Conservation (phyloP, 2,329 filamentous ascomycete genomes). For the Epichloe gansuensis region DNA sequence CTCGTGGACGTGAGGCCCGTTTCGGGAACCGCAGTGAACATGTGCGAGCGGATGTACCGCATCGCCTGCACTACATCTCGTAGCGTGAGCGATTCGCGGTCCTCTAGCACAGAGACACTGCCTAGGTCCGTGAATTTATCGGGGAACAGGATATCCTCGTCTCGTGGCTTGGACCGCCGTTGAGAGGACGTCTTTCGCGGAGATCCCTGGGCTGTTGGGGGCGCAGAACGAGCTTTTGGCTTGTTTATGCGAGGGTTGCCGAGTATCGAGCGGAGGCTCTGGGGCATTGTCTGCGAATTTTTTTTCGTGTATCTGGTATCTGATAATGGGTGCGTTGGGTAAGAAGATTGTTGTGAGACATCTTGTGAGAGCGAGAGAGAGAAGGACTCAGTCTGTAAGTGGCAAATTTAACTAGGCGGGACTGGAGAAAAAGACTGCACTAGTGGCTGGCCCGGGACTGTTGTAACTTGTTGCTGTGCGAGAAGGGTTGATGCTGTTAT, state of each 20-base stretch:
- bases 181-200: conserved; percentile 12
- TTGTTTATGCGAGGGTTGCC: conserved; percentile 25
- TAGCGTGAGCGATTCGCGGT: conserved; percentile 36
- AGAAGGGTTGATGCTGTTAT: no score
- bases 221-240: conserved; percentile 8
- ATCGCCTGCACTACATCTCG: conserved; percentile 54
- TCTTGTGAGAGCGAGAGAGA: no score
- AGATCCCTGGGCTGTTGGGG: conserved; percentile 4
- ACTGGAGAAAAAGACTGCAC: no score
- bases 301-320: not conserved
- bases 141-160: conserved; percentile 20
- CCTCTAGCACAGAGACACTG: conserved; percentile 39
- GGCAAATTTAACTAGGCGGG: no score
- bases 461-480: no score
- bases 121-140: conserved; percentile 47
- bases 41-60: conserved; percentile 43
- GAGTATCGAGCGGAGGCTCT: conserved; percentile 25
- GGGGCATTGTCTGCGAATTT: conserved; percentile 13
- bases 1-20: conserved; percentile 51
- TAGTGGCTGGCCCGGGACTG: no score
- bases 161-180: conserved; percentile 10
- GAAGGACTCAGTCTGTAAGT: no score
- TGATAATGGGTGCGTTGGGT: no score
- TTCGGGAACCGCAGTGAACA: conserved; percentile 52
- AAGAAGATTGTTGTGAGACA: no score